phyloP scores from a whole-genome alignment of 2,329 filamentous ascomycete genomes.

The Trichoderma sp. region DNA sequence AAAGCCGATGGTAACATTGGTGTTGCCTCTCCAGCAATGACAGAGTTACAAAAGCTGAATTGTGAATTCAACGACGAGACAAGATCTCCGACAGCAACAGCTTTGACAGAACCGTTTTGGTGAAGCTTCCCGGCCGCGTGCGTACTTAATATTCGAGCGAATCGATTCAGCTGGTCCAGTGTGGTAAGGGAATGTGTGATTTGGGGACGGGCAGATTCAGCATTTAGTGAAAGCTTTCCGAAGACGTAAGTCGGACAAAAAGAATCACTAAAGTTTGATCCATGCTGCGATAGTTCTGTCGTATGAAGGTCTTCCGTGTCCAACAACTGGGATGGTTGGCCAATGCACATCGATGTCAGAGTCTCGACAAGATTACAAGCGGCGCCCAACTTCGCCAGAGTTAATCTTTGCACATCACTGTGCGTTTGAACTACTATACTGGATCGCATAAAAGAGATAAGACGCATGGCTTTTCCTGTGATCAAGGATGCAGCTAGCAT shows the following conservation, averaged over 20 bases:
- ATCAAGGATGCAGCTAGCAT: not conserved
- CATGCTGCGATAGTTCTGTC: not conserved
- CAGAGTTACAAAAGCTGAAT: constrained; percentile 17
- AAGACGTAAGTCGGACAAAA: constrained; percentile 8
- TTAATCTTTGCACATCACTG: not conserved
- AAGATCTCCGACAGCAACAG: constrained; percentile 7
- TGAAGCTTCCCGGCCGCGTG: not conserved
- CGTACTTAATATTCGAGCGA: constrained; percentile 5
- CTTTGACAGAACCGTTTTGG: not conserved
- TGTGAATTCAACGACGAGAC: constrained; percentile 7
- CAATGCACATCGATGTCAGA: not conserved
- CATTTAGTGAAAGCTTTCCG: not conserved
- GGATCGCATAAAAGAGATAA: not conserved
- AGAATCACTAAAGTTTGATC: not conserved
- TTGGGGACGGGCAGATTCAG: not conserved
- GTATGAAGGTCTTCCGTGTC: not conserved
- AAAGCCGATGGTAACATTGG: constrained; percentile 8
- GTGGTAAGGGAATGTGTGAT: not conserved
- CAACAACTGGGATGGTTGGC: not conserved
- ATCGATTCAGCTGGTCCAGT: not conserved
- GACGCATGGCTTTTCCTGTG: not conserved
- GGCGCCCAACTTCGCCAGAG: not conserved
- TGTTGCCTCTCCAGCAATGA: constrained; percentile 1
- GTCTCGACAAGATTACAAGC: constrained; percentile 10
- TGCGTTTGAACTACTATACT: not conserved